phyloP scores from a whole-genome alignment of 1,284 basidiomycete species.

The Ustilago tritici region DNA sequence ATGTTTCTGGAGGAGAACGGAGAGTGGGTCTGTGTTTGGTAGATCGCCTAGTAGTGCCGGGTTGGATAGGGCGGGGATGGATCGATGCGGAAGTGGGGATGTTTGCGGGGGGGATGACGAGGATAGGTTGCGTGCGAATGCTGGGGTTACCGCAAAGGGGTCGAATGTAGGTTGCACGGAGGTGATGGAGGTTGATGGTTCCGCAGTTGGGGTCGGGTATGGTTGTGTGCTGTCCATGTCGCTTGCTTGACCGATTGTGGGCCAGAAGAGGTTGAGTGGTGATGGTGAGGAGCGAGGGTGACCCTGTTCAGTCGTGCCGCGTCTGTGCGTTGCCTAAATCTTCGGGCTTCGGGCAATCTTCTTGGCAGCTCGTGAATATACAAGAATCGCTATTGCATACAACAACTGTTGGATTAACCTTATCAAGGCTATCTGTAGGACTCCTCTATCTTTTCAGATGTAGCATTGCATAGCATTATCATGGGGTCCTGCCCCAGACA shows the following conservation, averaged over 20 bases:
- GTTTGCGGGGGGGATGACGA: not conserved
- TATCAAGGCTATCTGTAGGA: too few species aligned
- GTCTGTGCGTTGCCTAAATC: too few species aligned
- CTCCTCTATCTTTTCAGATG: too few species aligned
- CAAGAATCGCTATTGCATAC: too few species aligned
- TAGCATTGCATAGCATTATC: too few species aligned
- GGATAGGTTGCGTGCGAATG: slow-evolving; percentile 14
- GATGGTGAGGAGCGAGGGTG: not conserved
- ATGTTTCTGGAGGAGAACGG: slow-evolving; percentile 45
- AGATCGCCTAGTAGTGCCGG: slow-evolving; percentile 33
- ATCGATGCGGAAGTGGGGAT: not conserved
- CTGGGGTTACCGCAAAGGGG: slow-evolving; percentile 20
- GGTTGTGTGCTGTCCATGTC: not conserved
- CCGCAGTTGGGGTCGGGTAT: not conserved
- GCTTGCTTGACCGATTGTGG: not conserved
- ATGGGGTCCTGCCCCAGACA: too few species aligned
- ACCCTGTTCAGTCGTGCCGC: not conserved
- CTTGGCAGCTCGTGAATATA: too few species aligned
- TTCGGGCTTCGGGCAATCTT: too few species aligned
- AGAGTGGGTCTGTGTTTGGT: slow-evolving; percentile 44
- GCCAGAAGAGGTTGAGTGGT: not conserved
- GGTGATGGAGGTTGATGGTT: not conserved
- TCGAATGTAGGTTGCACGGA: slow-evolving; percentile 6
- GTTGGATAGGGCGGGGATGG: slow-evolving; percentile 15
- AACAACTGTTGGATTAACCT: too few species aligned